Evolutionary conservation across 371 early-diverging fungal genomes (phyloP), one percentile per base, ranked within the genome.

Genomic region (Lichtheimia ornata): DNA sequence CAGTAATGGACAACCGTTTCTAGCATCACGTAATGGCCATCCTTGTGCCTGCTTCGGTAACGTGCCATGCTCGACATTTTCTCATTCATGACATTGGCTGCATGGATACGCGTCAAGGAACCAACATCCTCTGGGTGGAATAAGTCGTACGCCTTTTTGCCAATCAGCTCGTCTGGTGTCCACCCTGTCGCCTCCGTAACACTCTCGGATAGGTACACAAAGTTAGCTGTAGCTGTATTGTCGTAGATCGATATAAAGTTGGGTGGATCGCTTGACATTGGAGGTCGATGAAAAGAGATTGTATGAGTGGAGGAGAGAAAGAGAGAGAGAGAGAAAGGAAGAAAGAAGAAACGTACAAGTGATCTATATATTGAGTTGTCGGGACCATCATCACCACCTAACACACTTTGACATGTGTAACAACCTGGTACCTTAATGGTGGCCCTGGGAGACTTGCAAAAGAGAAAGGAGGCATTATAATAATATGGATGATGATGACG

Each of bases 191-290:
- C 70, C 2, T 76, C 71, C 4, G 68, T 67, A 7, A 84, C 71
- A 18, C 83, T 79, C 28, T 82, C 79, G 13, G 85, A 83, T 3
- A 76, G 69, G 64, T 79, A 87, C 2, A 80, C 63, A 50, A 73
- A 76, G 22, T 56, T 66, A 15, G 73, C 83, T 12, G 62, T 55
- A 12, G 83, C 74, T 1, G 82, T 72, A 61, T 83, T 77, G 62
- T 86, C 86, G 62, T 82, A 84, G 42, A 84, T 84, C 17, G 77
- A 67, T 52, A 86, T 82, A 61, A 70, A 85, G 60, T 76, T 84
- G 22, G 58, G 51, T 24, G 42, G n/a, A 35, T 15, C 27, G 40
- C 12, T 53, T 4, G 54, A 22, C 59, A 58, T 59, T 44, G 20
- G 43, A 13, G 12, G 56, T 30, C 12, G 40, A 12, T 20, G 44